A percentile compares a stretch with the other conserved stretches of the same genome.
Evolutionary conservation across 83 land plant species (phyloP).

Genomic region (Picea abies): DNA sequence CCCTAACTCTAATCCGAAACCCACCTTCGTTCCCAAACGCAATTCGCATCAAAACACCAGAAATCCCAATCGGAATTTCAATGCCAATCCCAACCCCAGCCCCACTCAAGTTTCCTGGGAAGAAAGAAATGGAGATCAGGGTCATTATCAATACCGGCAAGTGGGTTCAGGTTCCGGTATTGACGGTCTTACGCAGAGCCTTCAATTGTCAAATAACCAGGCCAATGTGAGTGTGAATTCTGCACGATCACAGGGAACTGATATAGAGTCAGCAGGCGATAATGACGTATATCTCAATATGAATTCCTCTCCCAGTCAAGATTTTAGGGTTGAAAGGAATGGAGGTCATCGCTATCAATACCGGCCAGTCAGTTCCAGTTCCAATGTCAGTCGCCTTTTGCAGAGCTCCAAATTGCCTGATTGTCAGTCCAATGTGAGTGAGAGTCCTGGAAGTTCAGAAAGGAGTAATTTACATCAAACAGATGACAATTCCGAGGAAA

Average conservation of each 20-base stretch:
- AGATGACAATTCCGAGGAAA: not conserved
- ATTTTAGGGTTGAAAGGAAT: not conserved
- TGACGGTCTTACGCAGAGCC: not conserved
- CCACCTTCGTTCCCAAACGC: not conserved
- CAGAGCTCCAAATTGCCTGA: not conserved
- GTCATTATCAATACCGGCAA: not conserved
- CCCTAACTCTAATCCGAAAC: not conserved
- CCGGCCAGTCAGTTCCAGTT: not conserved
- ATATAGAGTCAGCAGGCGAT: not conserved
- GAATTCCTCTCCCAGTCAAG: not conserved
- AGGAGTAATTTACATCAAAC: not conserved
- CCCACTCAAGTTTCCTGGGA: too few relatives aligned
- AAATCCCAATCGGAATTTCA: not conserved
- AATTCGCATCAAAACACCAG: not conserved
- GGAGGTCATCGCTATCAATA: not conserved
- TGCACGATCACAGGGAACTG: not conserved
- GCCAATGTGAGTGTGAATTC: not conserved
- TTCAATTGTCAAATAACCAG: not conserved
- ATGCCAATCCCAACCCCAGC: not conserved
- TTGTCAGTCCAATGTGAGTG: not conserved
- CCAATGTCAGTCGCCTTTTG: not conserved
- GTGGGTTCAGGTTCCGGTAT: not conserved
- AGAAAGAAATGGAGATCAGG: not conserved
- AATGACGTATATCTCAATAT: not conserved
- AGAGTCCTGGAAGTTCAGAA: not conserved